Base-by-base conservation (phyloP, 768 basidiomycete species). In the Tephrocybe sp. region DNA sequence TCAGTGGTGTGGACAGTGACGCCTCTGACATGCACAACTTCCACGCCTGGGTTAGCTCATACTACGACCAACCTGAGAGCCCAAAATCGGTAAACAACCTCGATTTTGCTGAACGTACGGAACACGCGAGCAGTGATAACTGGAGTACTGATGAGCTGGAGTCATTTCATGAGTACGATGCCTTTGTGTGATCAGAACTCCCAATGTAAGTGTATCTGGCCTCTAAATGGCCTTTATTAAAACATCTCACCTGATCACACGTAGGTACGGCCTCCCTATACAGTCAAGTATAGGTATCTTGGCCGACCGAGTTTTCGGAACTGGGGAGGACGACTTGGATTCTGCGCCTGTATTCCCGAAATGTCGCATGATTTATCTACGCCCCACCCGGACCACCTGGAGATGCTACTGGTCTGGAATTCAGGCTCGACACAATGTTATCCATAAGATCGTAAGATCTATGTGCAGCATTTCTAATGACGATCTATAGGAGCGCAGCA, bases 1-100 rank as follows among this genome's bases (percentile, higher is more conserved):
- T 47, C 32, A 33, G 24, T 11, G n/a, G n/a, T n/a, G n/a, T n/a
- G n/a, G n/a, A 42, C 28, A 12, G 39, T 40, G 15, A 32, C 21
- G 11, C 21, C 64, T 0, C 44, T 50, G 0, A 60, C 10, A 17
- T 54, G 18, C 39, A 39, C 2, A 51, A 50, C 14, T 71, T 71
- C 56, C 30, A 52, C 32, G 37, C 20, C 8, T 69, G 66, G 64
- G 65, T 71, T 26, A 60, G 61, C 36, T 62, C 62, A 3, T 72
- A 71, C 47, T 67, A 63, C 34, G 57, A 66, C 28, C 55, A 56
- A 15, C 64, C 63, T 4, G 33, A 50, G n/a, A 45, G 57, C 12
- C 56, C 60, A 36, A 50, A 56, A 14, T 52, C 57, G 14, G 37
- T 62, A 20, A 54, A 53, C 7, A 57, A 57, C 1, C 48, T 72